Evolutionary conservation across 2,329 filamentous ascomycete species (phyloP), one percentile per base, ranked within the genome.

Genomic region (Dothidotthia symphoricarpi): DNA sequence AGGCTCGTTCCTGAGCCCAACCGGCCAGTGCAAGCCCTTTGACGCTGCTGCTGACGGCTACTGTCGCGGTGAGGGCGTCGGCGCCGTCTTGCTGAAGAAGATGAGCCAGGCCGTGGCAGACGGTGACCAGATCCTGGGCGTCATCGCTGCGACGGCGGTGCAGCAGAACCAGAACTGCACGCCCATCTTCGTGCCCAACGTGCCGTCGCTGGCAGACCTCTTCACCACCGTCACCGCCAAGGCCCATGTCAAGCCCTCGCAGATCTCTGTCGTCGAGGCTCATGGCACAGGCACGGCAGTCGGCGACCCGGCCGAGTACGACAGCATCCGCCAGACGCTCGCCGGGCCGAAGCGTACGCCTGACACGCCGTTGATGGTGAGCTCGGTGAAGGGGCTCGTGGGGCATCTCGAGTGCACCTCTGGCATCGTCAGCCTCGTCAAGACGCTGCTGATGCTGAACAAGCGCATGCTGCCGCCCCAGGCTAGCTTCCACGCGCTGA

Each of bases 71-170:
- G 77, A 80, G 34, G 75, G 65, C 8, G 65, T 72, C 13, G 73
- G 66, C 0, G 59, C 69, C 3, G 62, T 80, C 5, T 64, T 79
- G 2, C 47, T 80, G 14, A 80, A 80, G 53, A 56, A 66, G 5
- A 53, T 78, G 1, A 59, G 69, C 5, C 67, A 74, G 49, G 78
- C 78, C 1, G 34, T 71, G n/a, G 64, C 64, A 1, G 76, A 80
- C 34, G 72, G 73, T 2, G 77, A 61, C 43, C 56, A 61, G 3
- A 70, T 80, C 22, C 41, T 71, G 1, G 76, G 64, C 3, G 65
- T 75, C 0, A 71, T 77, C 28, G 43, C 51, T 10, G 41, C 29
- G 9, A 42, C 46, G 2, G 46, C 39, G 1, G 42, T 51, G 1
- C 28, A 41, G 10, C 55, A 59, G 22, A 47, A 45, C 24, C n/a